Percentiles rank a stretch among this genome's conserved stretches.
phyloP scores from a whole-genome alignment of 2,329 filamentous ascomycete species.

The Microdochium bolleyi region DNA sequence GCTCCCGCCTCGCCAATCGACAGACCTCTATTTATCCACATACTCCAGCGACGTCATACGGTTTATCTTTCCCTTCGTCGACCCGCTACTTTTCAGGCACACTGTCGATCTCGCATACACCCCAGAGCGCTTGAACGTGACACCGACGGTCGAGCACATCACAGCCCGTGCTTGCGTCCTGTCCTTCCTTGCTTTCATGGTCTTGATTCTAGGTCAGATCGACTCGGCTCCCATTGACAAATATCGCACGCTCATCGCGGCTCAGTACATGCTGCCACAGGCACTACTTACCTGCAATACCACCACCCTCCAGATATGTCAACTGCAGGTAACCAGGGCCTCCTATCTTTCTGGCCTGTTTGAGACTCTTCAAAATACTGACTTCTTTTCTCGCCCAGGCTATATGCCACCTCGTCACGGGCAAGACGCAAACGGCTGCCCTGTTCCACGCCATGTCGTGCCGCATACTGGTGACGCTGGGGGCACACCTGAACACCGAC shows the following conservation, averaged over 20 bases:
- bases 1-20: slow-evolving; percentile 26
- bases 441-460: slow-evolving; percentile 36
- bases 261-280: slow-evolving; percentile 31
- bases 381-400: slow-evolving; percentile 15
- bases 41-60: slow-evolving; percentile 27
- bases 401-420: slow-evolving; percentile 33
- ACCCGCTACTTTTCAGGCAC: slow-evolving; percentile 34
- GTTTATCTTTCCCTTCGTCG: slow-evolving; percentile 39
- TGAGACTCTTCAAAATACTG: not conserved
- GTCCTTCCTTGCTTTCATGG: slow-evolving; percentile 34
- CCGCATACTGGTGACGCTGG: slow-evolving; percentile 39
- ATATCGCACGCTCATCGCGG: slow-evolving; percentile 29
- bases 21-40: slow-evolving; percentile 19
- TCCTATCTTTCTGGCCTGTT: not conserved
- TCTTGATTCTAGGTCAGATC: slow-evolving; percentile 10
- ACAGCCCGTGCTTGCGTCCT: slow-evolving; percentile 36
- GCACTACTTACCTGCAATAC: slow-evolving; percentile 33
- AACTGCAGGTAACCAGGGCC: slow-evolving; percentile 36
- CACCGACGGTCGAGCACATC: slow-evolving; percentile 12
- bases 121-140: slow-evolving; percentile 12
- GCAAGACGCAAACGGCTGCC: slow-evolving; percentile 34
- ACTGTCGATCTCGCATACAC: slow-evolving; percentile 37
- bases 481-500: slow-evolving; percentile 28
- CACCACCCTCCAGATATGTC: slow-evolving; percentile 32
- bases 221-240: slow-evolving; percentile 21